A percentile compares a stretch with the other conserved stretches of the same genome.
Conservation (phyloP, 345 rosid species). For the Aquilaria malaccensis region DNA sequence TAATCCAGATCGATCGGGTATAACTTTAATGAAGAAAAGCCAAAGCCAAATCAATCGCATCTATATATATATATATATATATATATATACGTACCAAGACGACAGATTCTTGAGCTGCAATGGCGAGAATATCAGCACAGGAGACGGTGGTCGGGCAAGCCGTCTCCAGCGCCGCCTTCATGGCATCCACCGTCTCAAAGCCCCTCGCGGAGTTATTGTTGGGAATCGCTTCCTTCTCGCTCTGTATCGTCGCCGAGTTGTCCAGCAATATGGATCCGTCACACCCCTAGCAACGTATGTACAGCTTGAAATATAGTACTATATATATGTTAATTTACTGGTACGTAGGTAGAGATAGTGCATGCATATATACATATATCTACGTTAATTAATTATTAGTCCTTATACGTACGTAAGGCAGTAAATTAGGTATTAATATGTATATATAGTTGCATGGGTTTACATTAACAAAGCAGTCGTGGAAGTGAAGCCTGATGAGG, state of each 20-base stretch:
- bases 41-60: neutral
- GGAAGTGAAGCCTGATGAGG: constrained; percentile 43
- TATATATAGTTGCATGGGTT: too few species aligned
- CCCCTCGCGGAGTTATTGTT: constrained; percentile 56
- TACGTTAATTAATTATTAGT: constrained; percentile 12
- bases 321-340: too few species aligned
- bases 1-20: too few species aligned
- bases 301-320: too few species aligned
- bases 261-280: constrained; percentile 53
- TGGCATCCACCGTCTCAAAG: constrained; percentile 37
- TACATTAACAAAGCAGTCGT: constrained; percentile 34
- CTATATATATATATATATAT: too few species aligned
- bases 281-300: constrained; percentile 35
- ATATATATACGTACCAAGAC: constrained; percentile 15
- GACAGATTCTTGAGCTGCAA: constrained; percentile 36
- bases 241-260: constrained; percentile 21
- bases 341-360: neutral
- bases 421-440: neutral
- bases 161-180: constrained; percentile 41
- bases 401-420: constrained; percentile 16
- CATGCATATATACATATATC: neutral
- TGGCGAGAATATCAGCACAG: constrained; percentile 46
- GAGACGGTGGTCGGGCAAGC: constrained; percentile 41
- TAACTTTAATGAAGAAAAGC: neutral
- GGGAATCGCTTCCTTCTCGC: constrained; percentile 43